phyloP scores from a whole-genome alignment of 306 rosid species.

The Glycine latifolia region DNA sequence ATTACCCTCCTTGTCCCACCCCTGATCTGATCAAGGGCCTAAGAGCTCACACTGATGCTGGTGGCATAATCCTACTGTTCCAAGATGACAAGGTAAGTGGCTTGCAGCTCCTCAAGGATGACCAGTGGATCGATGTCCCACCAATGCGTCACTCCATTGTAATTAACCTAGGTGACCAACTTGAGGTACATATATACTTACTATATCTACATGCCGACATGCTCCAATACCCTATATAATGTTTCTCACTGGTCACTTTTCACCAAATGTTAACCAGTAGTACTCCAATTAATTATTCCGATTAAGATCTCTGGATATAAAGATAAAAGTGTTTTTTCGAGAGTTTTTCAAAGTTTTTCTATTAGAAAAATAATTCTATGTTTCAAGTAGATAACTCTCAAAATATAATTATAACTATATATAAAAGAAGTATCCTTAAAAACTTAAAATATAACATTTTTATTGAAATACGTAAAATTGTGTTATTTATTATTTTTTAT shows the following conservation, averaged over 20 bases:
- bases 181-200: slow-evolving; percentile 65
- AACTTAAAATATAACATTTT: no score
- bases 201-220: not conserved
- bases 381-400: no score
- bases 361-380: no score
- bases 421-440: no score
- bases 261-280: no score
- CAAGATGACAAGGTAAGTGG: slow-evolving; percentile 98
- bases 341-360: no score
- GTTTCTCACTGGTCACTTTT: not conserved
- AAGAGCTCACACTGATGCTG: slow-evolving; percentile 97
- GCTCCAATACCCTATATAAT: not conserved
- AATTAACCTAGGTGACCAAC: slow-evolving; percentile 96
- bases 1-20: slow-evolving; percentile 95
- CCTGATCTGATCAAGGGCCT: slow-evolving; percentile 95
- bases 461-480: no score
- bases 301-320: no score
- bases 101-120: slow-evolving; percentile 92
- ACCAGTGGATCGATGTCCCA: slow-evolving; percentile 88
- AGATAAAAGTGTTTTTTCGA: no score
- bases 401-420: no score
- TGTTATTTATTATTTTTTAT: no score
- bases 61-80: slow-evolving; percentile 92
- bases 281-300: no score
- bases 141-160: slow-evolving; percentile 98